These are phyloP conservation scores for Pneumocystis canis DNA, from an alignment of 1,139 yeast species.

Conservation along the genomic window DNA sequence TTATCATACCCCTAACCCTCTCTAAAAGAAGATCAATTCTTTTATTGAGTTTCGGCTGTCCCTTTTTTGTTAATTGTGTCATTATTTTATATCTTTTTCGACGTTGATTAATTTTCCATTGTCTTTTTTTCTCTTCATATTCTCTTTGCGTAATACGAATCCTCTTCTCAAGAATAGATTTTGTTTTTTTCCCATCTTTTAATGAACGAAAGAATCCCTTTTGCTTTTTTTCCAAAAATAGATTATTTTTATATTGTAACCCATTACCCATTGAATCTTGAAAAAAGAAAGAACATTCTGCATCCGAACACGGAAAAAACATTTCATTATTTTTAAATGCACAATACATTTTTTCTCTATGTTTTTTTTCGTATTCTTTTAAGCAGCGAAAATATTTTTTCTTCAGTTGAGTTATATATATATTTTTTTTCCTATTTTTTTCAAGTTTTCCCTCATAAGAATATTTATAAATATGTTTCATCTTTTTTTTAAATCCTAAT, in stretches of 20 bases:
- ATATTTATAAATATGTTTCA: not conserved
- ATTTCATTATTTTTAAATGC: not conserved
- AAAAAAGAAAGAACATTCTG: not conserved
- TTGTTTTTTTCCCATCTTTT: constrained; percentile 9
- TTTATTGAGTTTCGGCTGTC: constrained; percentile 16
- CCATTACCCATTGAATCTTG: not conserved
- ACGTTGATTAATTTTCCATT: constrained; percentile 6
- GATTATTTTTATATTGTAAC: not conserved
- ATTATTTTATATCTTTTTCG: constrained; percentile 8
- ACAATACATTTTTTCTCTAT: not conserved
- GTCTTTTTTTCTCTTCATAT: constrained; percentile 5
- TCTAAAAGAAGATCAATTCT: constrained; percentile 13
- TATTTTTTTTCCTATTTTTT: not conserved
- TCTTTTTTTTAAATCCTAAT: not conserved
- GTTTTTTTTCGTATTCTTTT: not conserved
- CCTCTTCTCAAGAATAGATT: constrained; percentile 1
- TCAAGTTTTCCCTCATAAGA: not conserved
- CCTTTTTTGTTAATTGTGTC: constrained; percentile 12
- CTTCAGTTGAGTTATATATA: not conserved
- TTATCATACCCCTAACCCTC: constrained; percentile 1
- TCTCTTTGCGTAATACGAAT: not conserved
- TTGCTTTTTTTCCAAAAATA: not conserved
- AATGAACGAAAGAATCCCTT: constrained; percentile 7
- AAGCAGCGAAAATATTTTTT: not conserved
- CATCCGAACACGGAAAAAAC: not conserved